Base-by-base conservation (phyloP, 2,329 filamentous ascomycete species). In the Cladosporium austrohemisphaericum region DNA sequence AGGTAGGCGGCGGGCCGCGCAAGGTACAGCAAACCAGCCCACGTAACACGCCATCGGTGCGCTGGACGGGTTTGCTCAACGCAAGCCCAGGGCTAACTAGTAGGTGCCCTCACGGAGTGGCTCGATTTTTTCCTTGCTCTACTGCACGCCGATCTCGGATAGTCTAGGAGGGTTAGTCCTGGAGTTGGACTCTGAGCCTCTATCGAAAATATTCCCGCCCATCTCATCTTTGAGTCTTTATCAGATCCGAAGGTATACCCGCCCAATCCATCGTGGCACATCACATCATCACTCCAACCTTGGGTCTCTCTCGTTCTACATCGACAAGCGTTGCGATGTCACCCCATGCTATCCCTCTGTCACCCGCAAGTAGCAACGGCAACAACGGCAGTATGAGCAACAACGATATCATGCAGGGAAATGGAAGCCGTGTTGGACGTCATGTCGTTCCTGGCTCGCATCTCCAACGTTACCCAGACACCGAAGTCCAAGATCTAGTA, bases 401-500 rank as follows among this genome's bases (percentile, higher is more conserved):
- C 22, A 22, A 29, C 44, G n/a, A n/a, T n/a, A 38, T 38, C 16
- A 20, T 19, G 20, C 44, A 47, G 19, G 38, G 23, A 11, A 47
- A 47, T 18, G 33, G 44, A 16, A 22, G 29, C 33, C 44, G 44
- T 29, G 40, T 23, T 23, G 25, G 11, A 5, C 44, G 44, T 38
- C 44, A 47, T 7, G 44, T 20, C 16, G 44, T 47, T 22, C 44
- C 44, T 31, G 33, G 44, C 19, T 43, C 47, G 23, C 50, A 53
- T 22, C 70, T 85, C 13, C 72, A 68, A 44, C 70, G 77, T n/a
- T 75, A 78, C 2, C 69, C 75, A 20, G 67, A 76, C 46, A 78
- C 84, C 55, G 80, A 86, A 41, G 72, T 89, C 25, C 85, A 91
- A 65, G 92, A 97, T 67, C 75, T 97, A 46, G 75, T 97, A 58